Percentiles rank a stretch among this genome's conserved stretches.
phyloP scores from a whole-genome alignment of 176 grass and related monocot genomes.

The Bromus sterilis region DNA sequence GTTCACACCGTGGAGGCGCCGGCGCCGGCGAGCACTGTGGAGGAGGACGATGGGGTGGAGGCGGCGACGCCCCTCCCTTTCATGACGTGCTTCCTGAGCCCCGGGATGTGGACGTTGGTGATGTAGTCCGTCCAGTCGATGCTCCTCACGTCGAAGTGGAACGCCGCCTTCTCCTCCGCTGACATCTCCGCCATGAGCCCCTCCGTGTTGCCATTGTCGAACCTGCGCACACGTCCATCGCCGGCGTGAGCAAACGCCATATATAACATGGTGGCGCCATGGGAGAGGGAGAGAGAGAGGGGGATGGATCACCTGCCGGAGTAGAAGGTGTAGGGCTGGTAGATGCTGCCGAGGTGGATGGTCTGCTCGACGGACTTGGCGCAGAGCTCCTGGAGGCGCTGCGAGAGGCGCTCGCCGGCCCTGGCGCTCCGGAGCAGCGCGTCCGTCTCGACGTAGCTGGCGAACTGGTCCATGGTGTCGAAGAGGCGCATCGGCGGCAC shows the following conservation, averaged over 20 bases:
- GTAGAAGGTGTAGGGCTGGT: constrained; percentile 94
- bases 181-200: constrained; percentile 66
- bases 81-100: constrained; percentile 81
- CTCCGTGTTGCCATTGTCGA: constrained; percentile 64
- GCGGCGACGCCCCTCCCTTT: constrained; percentile 52
- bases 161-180: constrained; percentile 48
- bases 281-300: background rate
- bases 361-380: constrained; percentile 73
- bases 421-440: constrained; percentile 42
- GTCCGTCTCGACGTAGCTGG: constrained; percentile 52
- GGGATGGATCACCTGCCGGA: constrained; percentile 38
- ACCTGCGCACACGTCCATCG: constrained; percentile 21
- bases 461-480: constrained; percentile 68
- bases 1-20: constrained; percentile 14
- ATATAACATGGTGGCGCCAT: background rate
- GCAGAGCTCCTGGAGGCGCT: constrained; percentile 41
- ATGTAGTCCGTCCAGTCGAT: constrained; percentile 89
- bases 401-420: constrained; percentile 10
- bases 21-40: background rate
- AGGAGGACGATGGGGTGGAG: background rate
- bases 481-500: constrained; percentile 67
- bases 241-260: background rate
- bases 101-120: constrained; percentile 81
- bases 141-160: constrained; percentile 70
- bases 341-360: constrained; percentile 73